phyloP scores from a whole-genome alignment of 495 filamentous ascomycete genomes.

The Xeromyces bisporus region DNA sequence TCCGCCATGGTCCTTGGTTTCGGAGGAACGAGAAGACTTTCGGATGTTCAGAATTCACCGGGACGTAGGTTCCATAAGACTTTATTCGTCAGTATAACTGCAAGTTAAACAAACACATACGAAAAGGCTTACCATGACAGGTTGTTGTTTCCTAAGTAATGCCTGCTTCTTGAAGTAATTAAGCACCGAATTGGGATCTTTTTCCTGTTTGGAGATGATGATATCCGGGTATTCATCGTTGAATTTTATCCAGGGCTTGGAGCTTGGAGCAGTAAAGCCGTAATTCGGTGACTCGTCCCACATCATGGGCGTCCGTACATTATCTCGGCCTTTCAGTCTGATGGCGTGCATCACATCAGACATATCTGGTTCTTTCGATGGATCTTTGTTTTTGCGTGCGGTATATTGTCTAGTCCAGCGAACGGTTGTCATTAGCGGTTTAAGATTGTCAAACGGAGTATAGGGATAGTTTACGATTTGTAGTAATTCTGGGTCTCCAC shows the following conservation, averaged over 20 bases:
- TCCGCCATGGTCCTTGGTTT: constrained; percentile 5
- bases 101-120: neutral
- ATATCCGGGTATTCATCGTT: constrained; percentile 26
- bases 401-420: constrained; percentile 1
- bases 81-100: neutral
- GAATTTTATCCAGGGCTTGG: constrained; percentile 34
- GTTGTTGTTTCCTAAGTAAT: constrained; percentile 25
- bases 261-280: constrained; percentile 23
- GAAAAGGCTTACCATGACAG: constrained; percentile 8
- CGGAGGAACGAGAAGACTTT: constrained; percentile 8
- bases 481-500: constrained; percentile 44
- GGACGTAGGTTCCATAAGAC: constrained; percentile 7
- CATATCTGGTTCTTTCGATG: constrained; percentile 9
- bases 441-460: neutral
- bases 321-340: constrained; percentile 24
- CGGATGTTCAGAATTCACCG: constrained; percentile 3
- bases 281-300: constrained; percentile 24
- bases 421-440: neutral
- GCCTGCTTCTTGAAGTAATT: constrained; percentile 26
- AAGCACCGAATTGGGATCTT: constrained; percentile 15
- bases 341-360: constrained; percentile 7
- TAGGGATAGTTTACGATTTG: constrained; percentile 11
- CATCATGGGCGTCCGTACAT: constrained; percentile 29
- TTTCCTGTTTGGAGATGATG: constrained; percentile 25
- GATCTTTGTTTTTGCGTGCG: constrained; percentile 1